A percentile compares a stretch with the other conserved stretches of the same genome.
Conservation (phyloP, 805 yeast species). For the Komagataella ulmi region DNA sequence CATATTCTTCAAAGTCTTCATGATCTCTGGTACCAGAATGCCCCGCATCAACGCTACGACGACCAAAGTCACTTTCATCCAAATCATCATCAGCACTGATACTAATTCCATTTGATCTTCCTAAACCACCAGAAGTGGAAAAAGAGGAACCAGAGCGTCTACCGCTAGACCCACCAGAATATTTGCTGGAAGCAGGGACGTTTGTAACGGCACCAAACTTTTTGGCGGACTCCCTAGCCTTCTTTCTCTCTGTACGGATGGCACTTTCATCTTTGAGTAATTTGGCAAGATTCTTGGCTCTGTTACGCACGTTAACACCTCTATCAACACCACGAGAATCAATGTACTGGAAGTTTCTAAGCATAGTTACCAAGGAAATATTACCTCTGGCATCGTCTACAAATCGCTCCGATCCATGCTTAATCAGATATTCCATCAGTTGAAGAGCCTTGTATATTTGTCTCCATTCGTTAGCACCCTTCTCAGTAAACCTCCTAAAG, state of each 20-base stretch:
- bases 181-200: constrained; percentile 19
- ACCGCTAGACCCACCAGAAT: constrained; percentile 34
- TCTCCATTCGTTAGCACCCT: constrained; percentile 94
- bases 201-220: constrained; percentile 64
- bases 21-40: constrained; percentile 29
- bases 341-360: constrained; percentile 85
- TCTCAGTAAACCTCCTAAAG: constrained; percentile 86
- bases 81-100: constrained; percentile 32
- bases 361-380: constrained; percentile 68
- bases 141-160: constrained; percentile 17
- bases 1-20: constrained; percentile 49
- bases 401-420: constrained; percentile 88
- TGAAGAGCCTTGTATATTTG: constrained; percentile 93
- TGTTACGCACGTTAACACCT: constrained; percentile 88
- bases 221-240: constrained; percentile 75
- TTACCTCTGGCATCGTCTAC: constrained; percentile 91
- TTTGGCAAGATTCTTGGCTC: constrained; percentile 63
- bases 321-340: constrained; percentile 93
- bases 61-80: constrained; percentile 48
- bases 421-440: constrained; percentile 78
- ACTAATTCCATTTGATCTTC: constrained; percentile 21
- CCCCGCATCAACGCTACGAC: constrained; percentile 58
- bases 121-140: constrained; percentile 15
- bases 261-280: constrained; percentile 64
- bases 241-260: constrained; percentile 76